These are phyloP conservation scores for Ceratobasidium sp. DNA, from an alignment of 1,284 basidiomycete species.

Conservation along the genomic window DNA sequence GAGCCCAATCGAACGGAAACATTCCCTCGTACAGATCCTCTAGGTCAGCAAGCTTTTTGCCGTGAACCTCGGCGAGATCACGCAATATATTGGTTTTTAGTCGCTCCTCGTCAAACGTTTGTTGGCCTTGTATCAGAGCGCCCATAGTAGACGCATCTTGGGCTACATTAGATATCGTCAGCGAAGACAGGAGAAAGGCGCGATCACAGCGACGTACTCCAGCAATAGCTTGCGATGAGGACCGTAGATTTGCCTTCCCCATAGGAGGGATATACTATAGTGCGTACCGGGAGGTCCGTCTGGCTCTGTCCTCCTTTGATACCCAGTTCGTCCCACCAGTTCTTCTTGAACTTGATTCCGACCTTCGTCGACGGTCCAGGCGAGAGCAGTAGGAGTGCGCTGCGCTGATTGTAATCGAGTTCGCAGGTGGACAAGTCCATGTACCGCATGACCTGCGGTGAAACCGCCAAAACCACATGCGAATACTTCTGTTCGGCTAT, in stretches of 20 bases:
- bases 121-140: neutral
- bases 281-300: slow-evolving; percentile 48
- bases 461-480: slow-evolving; percentile 49
- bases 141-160: slow-evolving; percentile 5
- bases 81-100: neutral
- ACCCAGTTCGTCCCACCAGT: slow-evolving; percentile 51
- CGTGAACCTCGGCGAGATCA: slow-evolving; percentile 14
- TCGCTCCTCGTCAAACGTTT: neutral
- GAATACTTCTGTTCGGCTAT: slow-evolving; percentile 37
- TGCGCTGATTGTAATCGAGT: slow-evolving; percentile 45
- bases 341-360: slow-evolving; percentile 51
- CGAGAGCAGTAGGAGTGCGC: slow-evolving; percentile 46
- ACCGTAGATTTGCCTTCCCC: slow-evolving; percentile 1
- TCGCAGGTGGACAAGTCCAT: slow-evolving; percentile 46
- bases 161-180: neutral
- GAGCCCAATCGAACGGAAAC: slow-evolving; percentile 21
- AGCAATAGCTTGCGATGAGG: slow-evolving; percentile 20
- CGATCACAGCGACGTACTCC: slow-evolving; percentile 3
- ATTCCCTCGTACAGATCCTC: neutral
- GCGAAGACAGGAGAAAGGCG: neutral
- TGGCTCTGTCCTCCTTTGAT: slow-evolving; percentile 13
- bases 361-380: slow-evolving; percentile 49
- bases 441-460: slow-evolving; percentile 39
- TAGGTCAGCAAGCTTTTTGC: neutral
- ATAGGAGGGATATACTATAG: no score